phyloP scores from a whole-genome alignment of 2,329 filamentous ascomycete genomes.

The Aspergillus viridinutans region DNA sequence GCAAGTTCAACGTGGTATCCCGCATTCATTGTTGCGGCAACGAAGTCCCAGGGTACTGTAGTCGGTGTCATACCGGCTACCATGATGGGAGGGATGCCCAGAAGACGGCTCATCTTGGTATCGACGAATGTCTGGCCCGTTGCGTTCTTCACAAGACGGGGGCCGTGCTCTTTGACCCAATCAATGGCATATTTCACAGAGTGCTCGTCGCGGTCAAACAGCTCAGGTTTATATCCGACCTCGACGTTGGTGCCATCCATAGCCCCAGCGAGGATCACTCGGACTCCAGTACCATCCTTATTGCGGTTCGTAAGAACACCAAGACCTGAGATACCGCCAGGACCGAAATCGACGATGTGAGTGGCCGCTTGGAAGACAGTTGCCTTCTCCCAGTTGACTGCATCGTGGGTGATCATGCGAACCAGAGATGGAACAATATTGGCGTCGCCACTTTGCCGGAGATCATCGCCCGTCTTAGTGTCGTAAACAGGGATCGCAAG shows the following conservation, averaged over 20 bases:
- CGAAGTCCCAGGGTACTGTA: constrained; percentile 87
- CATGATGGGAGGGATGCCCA: constrained; percentile 80
- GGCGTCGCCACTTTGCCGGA: constrained; percentile 64
- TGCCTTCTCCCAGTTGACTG: constrained; percentile 93
- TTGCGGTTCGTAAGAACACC: constrained; percentile 96
- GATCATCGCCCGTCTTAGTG: constrained; percentile 81
- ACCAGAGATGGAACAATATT: constrained; percentile 84
- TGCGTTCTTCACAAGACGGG: constrained; percentile 85
- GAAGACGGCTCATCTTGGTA: constrained; percentile 87
- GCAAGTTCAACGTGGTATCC: constrained; percentile 92
- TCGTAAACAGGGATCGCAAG: constrained; percentile 85
- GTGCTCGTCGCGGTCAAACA: constrained; percentile 94
- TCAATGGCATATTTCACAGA: constrained; percentile 92
- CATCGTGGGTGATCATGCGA: constrained; percentile 88
- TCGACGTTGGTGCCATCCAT: constrained; percentile 85
- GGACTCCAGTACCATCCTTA: constrained; percentile 96
- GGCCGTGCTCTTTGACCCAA: constrained; percentile 96
- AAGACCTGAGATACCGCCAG: constrained; percentile 92
- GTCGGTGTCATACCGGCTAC: constrained; percentile 90
- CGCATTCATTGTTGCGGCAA: constrained; percentile 87
- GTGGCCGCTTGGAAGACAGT: constrained; percentile 88
- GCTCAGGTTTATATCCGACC: constrained; percentile 94
- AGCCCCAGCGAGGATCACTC: constrained; percentile 90
- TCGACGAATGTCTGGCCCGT: constrained; percentile 88
- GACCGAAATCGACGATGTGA: constrained; percentile 94